Evolutionary conservation across 108 stramenopile species (phyloP).

Genomic region (Fragilariopsis cylindrus): DNA sequence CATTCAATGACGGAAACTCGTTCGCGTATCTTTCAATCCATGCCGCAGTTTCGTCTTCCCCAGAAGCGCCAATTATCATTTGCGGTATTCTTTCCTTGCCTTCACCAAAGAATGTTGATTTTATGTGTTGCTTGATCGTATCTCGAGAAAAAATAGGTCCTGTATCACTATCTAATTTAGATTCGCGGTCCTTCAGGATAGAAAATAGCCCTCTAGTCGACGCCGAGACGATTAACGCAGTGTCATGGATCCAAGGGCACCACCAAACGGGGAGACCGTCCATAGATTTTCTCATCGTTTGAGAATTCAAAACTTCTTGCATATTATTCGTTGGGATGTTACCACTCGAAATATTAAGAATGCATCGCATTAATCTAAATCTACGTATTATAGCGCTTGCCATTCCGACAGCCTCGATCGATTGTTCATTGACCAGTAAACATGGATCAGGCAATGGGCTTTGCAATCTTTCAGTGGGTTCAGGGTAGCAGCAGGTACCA

Average conservation of each 20-base stretch:
- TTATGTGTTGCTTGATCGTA: conserved; percentile 50
- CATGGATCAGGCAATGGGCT: conserved; percentile 78
- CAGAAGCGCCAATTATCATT: conserved; percentile 1
- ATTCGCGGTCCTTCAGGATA: conserved; percentile 33
- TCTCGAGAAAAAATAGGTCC: conserved; percentile 27
- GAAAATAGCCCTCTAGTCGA: conserved; percentile 62
- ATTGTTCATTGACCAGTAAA: conserved; percentile 60
- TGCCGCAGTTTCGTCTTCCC: conserved; percentile 44
- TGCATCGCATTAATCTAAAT: conserved; percentile 56
- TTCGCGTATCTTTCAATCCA: conserved; percentile 64
- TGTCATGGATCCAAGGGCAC: conserved; percentile 85
- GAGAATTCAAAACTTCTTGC: conserved; percentile 19
- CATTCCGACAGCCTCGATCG: conserved; percentile 64
- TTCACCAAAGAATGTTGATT: conserved; percentile 45
- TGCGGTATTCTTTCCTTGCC: conserved; percentile 14
- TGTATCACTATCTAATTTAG: background rate
- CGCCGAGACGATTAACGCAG: conserved; percentile 64
- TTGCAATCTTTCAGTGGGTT: conserved; percentile 38
- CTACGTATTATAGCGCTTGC: conserved; percentile 72
- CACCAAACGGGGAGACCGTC: conserved; percentile 81
- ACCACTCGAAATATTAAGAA: conserved; percentile 52
- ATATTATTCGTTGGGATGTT: conserved; percentile 16
- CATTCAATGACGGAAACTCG: conserved; percentile 57
- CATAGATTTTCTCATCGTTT: conserved; percentile 48
- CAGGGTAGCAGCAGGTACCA: conserved; percentile 47